A percentile compares a stretch with the other conserved stretches of the same genome.
Evolutionary conservation across 1,139 yeast species (phyloP).

Genomic region (Yamadazyma membranifaciens): DNA sequence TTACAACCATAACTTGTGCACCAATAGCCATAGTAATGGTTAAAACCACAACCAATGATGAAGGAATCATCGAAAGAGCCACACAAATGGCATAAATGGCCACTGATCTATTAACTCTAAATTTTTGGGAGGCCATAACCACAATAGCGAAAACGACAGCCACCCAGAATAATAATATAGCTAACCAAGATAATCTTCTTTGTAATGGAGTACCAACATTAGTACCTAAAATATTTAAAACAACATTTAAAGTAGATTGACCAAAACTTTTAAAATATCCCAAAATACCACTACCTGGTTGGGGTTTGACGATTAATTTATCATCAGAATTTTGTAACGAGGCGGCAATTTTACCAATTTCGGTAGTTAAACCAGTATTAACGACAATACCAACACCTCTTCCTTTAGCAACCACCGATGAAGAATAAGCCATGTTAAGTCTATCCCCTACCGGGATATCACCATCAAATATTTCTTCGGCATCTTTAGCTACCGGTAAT

Average conservation of each 20-base stretch:
- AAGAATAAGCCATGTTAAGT: constrained; percentile 45
- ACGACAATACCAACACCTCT: constrained; percentile 47
- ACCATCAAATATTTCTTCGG: constrained; percentile 19
- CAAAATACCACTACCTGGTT: constrained; percentile 28
- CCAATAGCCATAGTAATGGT: constrained; percentile 52
- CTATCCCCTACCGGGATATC: constrained; percentile 33
- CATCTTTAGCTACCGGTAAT: constrained; percentile 7
- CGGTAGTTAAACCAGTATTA: constrained; percentile 46
- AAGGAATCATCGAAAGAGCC: constrained; percentile 55
- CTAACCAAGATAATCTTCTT: constrained; percentile 29
- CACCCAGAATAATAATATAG: constrained; percentile 37
- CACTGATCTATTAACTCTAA: constrained; percentile 39
- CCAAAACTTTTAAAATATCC: constrained; percentile 33
- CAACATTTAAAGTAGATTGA: constrained; percentile 26
- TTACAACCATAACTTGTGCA: constrained; percentile 46
- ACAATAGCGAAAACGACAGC: constrained; percentile 39
- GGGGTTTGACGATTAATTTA: constrained; percentile 10
- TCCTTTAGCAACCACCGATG: constrained; percentile 47
- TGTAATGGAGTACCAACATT: constrained; percentile 15
- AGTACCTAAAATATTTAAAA: constrained; percentile 8
- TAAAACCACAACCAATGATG: constrained; percentile 54
- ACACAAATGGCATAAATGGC: constrained; percentile 42
- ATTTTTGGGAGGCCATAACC: constrained; percentile 36
- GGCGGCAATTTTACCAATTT: constrained; percentile 49
- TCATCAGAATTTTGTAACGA: constrained; percentile 11